phyloP scores from a whole-genome alignment of 768 basidiomycete genomes.

The Rhodosporidiobolus sp. region DNA sequence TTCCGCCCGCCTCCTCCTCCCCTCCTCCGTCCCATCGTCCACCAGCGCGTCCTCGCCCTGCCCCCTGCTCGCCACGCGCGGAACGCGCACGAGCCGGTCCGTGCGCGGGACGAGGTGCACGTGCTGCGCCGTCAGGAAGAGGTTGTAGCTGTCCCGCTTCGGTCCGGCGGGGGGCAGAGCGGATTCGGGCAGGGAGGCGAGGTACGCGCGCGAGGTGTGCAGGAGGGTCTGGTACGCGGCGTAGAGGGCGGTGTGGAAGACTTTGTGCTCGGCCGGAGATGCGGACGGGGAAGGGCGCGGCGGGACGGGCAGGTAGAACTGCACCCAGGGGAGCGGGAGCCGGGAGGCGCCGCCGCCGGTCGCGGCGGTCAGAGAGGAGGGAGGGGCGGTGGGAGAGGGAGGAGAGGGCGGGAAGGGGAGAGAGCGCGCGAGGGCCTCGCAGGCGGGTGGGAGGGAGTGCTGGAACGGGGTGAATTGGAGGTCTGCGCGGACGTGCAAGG shows the following conservation, averaged over 20 bases:
- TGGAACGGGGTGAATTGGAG: conserved; percentile 34
- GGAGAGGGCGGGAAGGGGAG: neutral
- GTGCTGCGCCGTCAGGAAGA: conserved; percentile 13
- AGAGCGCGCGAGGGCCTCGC: conserved; percentile 14
- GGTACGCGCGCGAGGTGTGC: neutral
- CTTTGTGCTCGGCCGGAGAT: neutral
- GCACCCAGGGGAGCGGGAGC: conserved; percentile 20
- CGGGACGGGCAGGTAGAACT: conserved; percentile 14
- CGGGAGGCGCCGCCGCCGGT: neutral
- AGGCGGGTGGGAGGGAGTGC: neutral
- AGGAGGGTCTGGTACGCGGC: neutral
- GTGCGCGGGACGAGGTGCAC: conserved; percentile 24
- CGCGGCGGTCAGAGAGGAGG: neutral
- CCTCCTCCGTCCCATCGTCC: no score
- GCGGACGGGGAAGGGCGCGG: neutral
- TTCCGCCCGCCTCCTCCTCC: neutral
- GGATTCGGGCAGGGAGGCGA: neutral
- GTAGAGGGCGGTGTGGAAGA: neutral
- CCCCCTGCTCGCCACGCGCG: neutral
- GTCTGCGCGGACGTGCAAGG: neutral
- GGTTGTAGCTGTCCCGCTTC: conserved; percentile 24
- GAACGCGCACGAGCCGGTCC: neutral
- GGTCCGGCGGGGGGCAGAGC: neutral
- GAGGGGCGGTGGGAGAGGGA: neutral
- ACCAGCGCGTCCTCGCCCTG: no score